Evolutionary conservation across 352 stramenopile genomes (phyloP).

Genomic region (Phytophthora boehmeriae): DNA sequence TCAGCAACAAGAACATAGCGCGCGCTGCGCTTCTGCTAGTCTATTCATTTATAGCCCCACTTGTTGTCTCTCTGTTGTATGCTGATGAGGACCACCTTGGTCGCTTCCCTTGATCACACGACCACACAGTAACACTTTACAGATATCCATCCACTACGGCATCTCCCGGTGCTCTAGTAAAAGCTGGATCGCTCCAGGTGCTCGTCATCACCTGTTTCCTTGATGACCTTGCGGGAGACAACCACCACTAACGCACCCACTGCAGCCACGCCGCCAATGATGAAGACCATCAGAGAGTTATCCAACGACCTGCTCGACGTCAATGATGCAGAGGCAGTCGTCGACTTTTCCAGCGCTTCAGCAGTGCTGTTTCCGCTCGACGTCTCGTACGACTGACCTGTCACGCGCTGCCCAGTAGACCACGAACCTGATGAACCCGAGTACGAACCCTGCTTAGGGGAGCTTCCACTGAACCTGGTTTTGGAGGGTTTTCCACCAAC

Average conservation of each 20-base stretch:
- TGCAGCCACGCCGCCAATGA: conserved; percentile 57
- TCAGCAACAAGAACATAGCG: conserved; percentile 29
- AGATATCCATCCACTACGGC: conserved; percentile 18
- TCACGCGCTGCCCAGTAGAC: conserved; percentile 10
- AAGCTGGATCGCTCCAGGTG: conserved; percentile 28
- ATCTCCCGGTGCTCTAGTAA: conserved; percentile 27
- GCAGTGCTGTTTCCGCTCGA: conserved; percentile 12
- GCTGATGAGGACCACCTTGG: conserved; percentile 7
- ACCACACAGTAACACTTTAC: conserved; percentile 33
- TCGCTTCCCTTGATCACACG: conserved; percentile 17
- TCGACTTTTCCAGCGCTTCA: conserved; percentile 25
- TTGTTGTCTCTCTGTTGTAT: conserved; percentile 28
- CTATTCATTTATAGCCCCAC: conserved; percentile 26
- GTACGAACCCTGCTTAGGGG: not conserved
- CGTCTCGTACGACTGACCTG: conserved; percentile 16
- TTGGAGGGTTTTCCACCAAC: not conserved
- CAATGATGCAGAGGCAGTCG: conserved; percentile 14
- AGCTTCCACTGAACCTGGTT: too few relatives aligned
- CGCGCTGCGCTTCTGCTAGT: conserved; percentile 20
- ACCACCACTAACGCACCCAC: conserved; percentile 59
- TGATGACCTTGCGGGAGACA: conserved; percentile 59
- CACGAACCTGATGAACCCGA: conserved; percentile 10
- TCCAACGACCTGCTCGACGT: conserved; percentile 38
- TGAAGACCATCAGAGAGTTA: conserved; percentile 59
- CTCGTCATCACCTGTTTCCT: conserved; percentile 53